These are phyloP conservation scores for Diaporthe vaccinii DNA, from an alignment of 2,329 filamentous ascomycete species.

Conservation along the genomic window DNA sequence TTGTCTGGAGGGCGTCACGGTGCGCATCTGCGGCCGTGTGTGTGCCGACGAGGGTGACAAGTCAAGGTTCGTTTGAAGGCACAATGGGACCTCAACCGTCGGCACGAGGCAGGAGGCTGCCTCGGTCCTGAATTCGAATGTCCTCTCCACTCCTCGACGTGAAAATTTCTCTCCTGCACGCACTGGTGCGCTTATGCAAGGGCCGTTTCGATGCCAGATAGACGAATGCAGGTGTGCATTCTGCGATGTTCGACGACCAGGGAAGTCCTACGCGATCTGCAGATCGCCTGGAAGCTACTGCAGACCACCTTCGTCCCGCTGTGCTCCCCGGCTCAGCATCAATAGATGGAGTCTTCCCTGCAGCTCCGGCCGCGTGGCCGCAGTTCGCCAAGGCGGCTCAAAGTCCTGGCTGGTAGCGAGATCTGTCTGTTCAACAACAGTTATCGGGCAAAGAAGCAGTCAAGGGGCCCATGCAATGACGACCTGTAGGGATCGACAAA, in stretches of 20 bases:
- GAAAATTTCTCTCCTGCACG: conserved; percentile 11
- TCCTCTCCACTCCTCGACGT: not conserved
- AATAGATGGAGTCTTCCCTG: conserved; percentile 22
- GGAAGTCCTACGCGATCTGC: conserved; percentile 28
- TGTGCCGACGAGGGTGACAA: not conserved
- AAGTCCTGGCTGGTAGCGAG: not conserved
- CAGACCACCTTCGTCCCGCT: conserved; percentile 21
- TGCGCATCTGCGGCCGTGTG: not conserved
- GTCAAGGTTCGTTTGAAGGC: conserved; percentile 7
- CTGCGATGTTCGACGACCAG: conserved; percentile 1
- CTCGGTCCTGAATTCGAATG: not conserved
- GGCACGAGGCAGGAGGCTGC: not conserved
- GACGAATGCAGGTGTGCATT: conserved; percentile 21
- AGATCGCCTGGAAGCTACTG: conserved; percentile 26
- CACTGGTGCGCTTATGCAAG: conserved; percentile 26
- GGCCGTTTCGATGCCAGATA: conserved; percentile 17
- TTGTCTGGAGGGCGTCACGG: not conserved
- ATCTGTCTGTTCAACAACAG: not conserved
- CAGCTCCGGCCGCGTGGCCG: conserved; percentile 24
- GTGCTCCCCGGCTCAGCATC: conserved; percentile 17
- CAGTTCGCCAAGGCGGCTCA: conserved; percentile 15
- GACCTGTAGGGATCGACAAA: not conserved
- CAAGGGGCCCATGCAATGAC: not conserved
- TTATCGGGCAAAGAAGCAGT: not conserved
- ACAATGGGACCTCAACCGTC: not conserved